Evolutionary conservation across 345 rosid genomes (phyloP).

Genomic region (Firmiana major): DNA sequence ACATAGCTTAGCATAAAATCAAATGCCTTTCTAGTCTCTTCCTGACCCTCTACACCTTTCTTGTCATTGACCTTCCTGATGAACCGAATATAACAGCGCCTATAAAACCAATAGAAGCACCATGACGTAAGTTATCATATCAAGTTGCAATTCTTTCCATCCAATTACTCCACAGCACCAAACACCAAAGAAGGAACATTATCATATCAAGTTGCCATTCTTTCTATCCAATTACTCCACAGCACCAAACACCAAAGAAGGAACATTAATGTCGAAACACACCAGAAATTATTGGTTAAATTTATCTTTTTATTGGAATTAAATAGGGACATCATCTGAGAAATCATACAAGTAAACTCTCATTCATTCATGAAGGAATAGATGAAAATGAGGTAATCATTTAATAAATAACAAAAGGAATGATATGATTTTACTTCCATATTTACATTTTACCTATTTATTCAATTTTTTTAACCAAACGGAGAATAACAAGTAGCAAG

Average conservation of each 20-base stretch:
- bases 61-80: constrained; percentile 85
- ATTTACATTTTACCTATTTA: not conserved
- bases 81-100: constrained; percentile 96
- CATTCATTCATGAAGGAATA: not conserved
- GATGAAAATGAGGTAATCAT: not conserved
- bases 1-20: constrained; percentile 86
- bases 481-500: not conserved
- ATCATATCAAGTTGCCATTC: not conserved
- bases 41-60: constrained; percentile 85
- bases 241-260: not conserved
- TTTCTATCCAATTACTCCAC: not conserved
- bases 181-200: not conserved
- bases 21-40: constrained; percentile 88
- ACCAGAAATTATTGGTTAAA: not conserved
- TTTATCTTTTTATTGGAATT: not conserved
- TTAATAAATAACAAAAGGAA: not conserved
- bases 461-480: not conserved
- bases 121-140: constrained; percentile 6
- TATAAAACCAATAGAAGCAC: constrained; percentile 32
- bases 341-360: not conserved
- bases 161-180: not conserved
- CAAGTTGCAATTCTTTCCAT: not conserved
- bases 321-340: not conserved
- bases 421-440: not conserved
- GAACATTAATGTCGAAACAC: not conserved